phyloP scores from a whole-genome alignment of 352 stramenopile genomes.

The Phytopythium aichiense region DNA sequence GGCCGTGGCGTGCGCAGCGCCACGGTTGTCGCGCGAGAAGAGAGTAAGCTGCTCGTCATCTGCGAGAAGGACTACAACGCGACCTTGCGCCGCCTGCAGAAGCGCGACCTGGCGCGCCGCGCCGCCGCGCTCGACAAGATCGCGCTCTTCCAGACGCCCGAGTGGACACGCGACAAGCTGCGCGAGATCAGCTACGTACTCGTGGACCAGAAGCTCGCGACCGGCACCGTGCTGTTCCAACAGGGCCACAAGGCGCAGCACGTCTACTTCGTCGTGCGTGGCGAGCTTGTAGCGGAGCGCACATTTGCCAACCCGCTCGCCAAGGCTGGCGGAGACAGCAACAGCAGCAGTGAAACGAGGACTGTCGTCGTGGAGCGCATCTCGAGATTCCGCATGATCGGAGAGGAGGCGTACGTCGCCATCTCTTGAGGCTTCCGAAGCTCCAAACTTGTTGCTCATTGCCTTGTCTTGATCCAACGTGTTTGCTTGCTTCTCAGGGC shows the following conservation, averaged over 20 bases:
- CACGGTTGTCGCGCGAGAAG: constrained; percentile 58
- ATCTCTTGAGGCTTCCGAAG: background rate
- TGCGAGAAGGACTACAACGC: constrained; percentile 73
- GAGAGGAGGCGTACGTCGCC: constrained; percentile 64
- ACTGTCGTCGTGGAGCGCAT: constrained; percentile 55
- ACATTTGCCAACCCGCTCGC: constrained; percentile 38
- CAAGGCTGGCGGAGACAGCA: constrained; percentile 16
- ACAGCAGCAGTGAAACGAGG: background rate
- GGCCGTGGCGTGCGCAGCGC: constrained; percentile 61
- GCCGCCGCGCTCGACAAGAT: constrained; percentile 60
- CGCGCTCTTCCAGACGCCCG: constrained; percentile 65
- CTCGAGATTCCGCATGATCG: constrained; percentile 53
- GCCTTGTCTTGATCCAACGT: background rate
- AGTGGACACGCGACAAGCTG: constrained; percentile 67
- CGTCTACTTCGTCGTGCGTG: constrained; percentile 70
- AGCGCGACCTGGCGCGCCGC: constrained; percentile 58
- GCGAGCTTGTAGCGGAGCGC: constrained; percentile 55
- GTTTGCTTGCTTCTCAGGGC: constrained; percentile 25
- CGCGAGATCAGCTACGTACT: constrained; percentile 75
- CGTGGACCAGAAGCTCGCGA: constrained; percentile 50
- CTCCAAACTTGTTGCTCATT: background rate
- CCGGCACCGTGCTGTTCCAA: constrained; percentile 37
- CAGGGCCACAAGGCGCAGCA: constrained; percentile 62
- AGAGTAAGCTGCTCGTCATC: constrained; percentile 64
- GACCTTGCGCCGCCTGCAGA: constrained; percentile 63